A percentile compares a stretch with the other conserved stretches of the same genome.
phyloP scores from a whole-genome alignment of 306 rosid species.

The Prunus fruticosa region DNA sequence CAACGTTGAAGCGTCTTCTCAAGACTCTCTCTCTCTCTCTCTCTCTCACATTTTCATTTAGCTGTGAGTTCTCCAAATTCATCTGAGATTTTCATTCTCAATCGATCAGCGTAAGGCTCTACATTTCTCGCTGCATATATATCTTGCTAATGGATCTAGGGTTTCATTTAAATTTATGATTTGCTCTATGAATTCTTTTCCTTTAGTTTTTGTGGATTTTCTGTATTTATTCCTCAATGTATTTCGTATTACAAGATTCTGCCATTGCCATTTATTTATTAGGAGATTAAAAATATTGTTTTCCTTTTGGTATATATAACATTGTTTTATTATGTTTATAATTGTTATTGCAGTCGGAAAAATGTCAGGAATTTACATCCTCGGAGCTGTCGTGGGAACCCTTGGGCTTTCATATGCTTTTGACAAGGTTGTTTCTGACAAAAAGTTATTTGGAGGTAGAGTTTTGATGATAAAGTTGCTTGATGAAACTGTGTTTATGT shows the following conservation, averaged over 20 bases:
- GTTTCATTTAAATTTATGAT: not conserved
- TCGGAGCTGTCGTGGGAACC: constrained; percentile 36
- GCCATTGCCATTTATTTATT: not conserved
- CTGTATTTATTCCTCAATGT: not conserved
- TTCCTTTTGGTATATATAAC: not conserved
- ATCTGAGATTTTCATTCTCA: not conserved
- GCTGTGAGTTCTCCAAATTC: not conserved
- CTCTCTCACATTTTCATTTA: not conserved
- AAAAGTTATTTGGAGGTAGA: constrained; percentile 71
- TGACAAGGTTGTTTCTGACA: constrained; percentile 48
- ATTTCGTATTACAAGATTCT: not conserved
- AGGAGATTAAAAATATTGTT: not conserved
- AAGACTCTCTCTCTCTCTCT: too few relatives aligned
- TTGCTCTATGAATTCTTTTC: not conserved
- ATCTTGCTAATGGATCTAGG: not conserved
- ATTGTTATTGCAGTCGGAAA: constrained; percentile 20
- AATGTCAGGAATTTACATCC: constrained; percentile 54
- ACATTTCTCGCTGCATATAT: not conserved
- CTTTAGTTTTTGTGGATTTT: not conserved
- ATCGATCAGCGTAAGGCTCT: not conserved
- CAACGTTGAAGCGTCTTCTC: not conserved
- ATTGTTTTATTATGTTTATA: not conserved
- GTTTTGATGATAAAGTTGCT: not conserved
- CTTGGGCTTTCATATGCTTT: constrained; percentile 47
- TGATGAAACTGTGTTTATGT: not conserved